Percentiles rank a stretch among this genome's conserved stretches.
phyloP scores from a whole-genome alignment of 2,329 filamentous ascomycete genomes.

The Myriosclerotinia duriaeana region DNA sequence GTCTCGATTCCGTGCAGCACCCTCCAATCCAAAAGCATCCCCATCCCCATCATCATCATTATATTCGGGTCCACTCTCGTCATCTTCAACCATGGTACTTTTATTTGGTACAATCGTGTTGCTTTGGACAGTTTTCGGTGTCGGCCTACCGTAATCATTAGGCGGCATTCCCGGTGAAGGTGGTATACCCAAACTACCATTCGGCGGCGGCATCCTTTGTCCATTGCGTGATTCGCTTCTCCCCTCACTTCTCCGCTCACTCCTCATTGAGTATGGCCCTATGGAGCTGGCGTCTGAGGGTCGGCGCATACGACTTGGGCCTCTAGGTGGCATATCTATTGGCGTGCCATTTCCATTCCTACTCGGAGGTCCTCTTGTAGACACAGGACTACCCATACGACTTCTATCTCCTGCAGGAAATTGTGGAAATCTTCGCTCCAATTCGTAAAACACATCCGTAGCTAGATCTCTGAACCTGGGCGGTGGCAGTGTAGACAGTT shows the following conservation, averaged over 20 bases:
- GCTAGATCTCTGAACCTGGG: slow-evolving; percentile 88
- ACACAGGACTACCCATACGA: slow-evolving; percentile 67
- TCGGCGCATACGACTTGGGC: slow-evolving; percentile 49
- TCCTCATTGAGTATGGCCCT: slow-evolving; percentile 43
- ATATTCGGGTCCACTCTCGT: slow-evolving; percentile 63
- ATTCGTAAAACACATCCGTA: slow-evolving; percentile 92
- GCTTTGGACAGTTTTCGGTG: slow-evolving; percentile 86
- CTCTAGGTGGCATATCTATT: slow-evolving; percentile 55
- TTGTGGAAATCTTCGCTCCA: slow-evolving; percentile 84
- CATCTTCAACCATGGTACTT: slow-evolving; percentile 95
- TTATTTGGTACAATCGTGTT: slow-evolving; percentile 98
- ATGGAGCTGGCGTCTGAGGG: slow-evolving; percentile 60
- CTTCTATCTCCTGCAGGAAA: slow-evolving; percentile 71
- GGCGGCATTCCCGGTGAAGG: slow-evolving; percentile 58
- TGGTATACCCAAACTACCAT: slow-evolving; percentile 52
- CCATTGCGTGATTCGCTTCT: slow-evolving; percentile 38
- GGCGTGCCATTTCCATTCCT: slow-evolving; percentile 59
- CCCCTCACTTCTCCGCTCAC: slow-evolving; percentile 21
- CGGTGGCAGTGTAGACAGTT: slow-evolving; percentile 83
- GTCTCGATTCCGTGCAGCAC: slow-evolving; percentile 39
- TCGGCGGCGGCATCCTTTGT: slow-evolving; percentile 43
- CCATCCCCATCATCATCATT: slow-evolving; percentile 81
- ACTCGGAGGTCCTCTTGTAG: slow-evolving; percentile 57
- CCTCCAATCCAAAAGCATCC: slow-evolving; percentile 62
- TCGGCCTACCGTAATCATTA: slow-evolving; percentile 71